Percentiles rank a stretch among this genome's conserved stretches.
Evolutionary conservation across 1,284 basidiomycete species (phyloP).

Genomic region (Marasmius fiardii): DNA sequence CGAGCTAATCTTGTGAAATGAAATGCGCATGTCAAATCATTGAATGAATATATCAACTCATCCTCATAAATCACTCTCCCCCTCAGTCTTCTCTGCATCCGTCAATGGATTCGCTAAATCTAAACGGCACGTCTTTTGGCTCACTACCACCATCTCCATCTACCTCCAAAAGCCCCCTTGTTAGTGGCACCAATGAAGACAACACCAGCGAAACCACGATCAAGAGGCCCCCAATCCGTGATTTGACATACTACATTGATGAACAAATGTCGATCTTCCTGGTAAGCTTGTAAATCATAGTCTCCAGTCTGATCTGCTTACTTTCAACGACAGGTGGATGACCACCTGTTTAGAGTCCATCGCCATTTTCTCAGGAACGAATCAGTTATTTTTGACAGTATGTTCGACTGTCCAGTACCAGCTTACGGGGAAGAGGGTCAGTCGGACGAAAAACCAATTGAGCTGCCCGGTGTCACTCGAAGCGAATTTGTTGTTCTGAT

Average conservation of each 20-base stretch:
- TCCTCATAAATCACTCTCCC: too few relatives aligned
- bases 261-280: conserved; percentile 20
- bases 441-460: background rate
- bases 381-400: conserved; percentile 1
- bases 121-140: too few relatives aligned
- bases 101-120: too few relatives aligned
- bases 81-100: too few relatives aligned
- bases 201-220: too few relatives aligned
- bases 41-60: too few relatives aligned
- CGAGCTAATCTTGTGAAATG: too few relatives aligned
- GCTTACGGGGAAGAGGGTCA: background rate
- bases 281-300: conserved; percentile 9
- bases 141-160: too few relatives aligned
- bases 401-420: background rate
- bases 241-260: conserved; percentile 19
- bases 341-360: background rate
- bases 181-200: background rate
- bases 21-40: too few relatives aligned
- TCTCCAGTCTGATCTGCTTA: background rate
- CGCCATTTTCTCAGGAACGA: background rate
- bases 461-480: conserved; percentile 4
- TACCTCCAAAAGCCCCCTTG: background rate
- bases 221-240: background rate
- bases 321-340: background rate
- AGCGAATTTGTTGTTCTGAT: conserved; percentile 5